Evolutionary conservation across 2,329 filamentous ascomycete genomes (phyloP), one percentile per base, ranked within the genome.

Genomic region (Bipolaris oryzae): DNA sequence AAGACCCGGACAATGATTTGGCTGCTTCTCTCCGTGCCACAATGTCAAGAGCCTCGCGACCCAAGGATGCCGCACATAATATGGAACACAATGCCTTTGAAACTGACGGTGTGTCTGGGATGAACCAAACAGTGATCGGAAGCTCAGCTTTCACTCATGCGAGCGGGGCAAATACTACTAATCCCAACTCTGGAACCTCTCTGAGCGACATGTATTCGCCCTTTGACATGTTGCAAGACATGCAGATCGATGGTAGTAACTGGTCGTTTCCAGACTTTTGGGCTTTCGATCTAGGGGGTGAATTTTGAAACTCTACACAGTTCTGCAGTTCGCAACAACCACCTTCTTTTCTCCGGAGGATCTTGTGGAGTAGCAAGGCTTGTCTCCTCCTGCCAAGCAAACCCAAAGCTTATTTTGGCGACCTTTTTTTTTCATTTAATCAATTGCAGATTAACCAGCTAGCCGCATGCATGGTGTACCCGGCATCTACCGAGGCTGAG

Each of bases 211-310:
- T 58, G 23, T 43, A 47, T 9, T 64, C 55, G 0, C 15, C 63
- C 2, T 72, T 70, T 13, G 63, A 70, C 57, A 55, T 55, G 4
- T 41, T 72, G 41, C 62, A 68, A 18, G 69, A 73, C 38, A 68
- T 72, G 66, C 67, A 70, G 20, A 55, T 69, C 15, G 71, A 74
- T 47, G 28, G 71, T 39, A 51, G 50, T 13, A 70, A 66, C 4
- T 76, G 73, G 73, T 67, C 59, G 2, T 74, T 72, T 39, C 68
- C 72, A 0, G 73, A 74, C 44, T 74, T 75, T 57, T 75, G 72
- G 73, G 63, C 61, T 2, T 76, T 74, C 50, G 72, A 74, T 43
- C 56, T 76, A 5, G 67, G 64, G 35, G 72, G 67, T 5, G 69
- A 71, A 10, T 70, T 71, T 35, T 74, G 50, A 63, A 37, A 16